These are phyloP conservation scores for Wickerhamomyces bisporus DNA, from an alignment of 805 yeast species.

Conservation along the genomic window DNA sequence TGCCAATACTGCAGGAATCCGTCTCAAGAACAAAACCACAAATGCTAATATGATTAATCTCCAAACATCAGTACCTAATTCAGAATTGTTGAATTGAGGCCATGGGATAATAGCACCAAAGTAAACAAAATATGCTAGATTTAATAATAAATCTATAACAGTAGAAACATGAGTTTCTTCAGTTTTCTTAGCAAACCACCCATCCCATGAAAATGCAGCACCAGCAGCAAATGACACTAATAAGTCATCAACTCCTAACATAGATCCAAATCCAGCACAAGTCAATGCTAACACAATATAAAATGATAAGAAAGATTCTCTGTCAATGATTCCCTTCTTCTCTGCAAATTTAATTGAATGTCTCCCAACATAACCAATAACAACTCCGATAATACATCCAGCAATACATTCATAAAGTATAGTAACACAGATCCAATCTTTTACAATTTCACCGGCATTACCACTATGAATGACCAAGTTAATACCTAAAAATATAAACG, in stretches of 20 bases:
- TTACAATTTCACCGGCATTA: slow-evolving; percentile 60
- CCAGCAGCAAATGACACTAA: slow-evolving; percentile 91
- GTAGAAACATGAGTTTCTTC: slow-evolving; percentile 85
- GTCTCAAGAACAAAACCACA: slow-evolving; percentile 66
- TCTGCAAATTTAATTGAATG: slow-evolving; percentile 74
- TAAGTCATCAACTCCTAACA: slow-evolving; percentile 84
- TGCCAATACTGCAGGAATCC: slow-evolving; percentile 76
- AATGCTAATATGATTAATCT: slow-evolving; percentile 70
- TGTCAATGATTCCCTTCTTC: slow-evolving; percentile 60
- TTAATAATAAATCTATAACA: slow-evolving; percentile 79
- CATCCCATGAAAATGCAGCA: slow-evolving; percentile 91
- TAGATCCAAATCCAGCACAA: slow-evolving; percentile 86
- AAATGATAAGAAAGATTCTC: slow-evolving; percentile 84
- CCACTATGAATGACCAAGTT: slow-evolving; percentile 64
- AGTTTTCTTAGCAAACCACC: slow-evolving; percentile 76
- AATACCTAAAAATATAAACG: slow-evolving; percentile 71
- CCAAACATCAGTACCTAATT: slow-evolving; percentile 71
- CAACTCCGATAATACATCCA: slow-evolving; percentile 70
- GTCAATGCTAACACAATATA: slow-evolving; percentile 76
- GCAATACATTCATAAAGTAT: slow-evolving; percentile 76
- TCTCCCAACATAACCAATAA: slow-evolving; percentile 67
- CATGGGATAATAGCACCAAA: slow-evolving; percentile 91
- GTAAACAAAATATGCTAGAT: slow-evolving; percentile 82
- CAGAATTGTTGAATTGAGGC: slow-evolving; percentile 62
- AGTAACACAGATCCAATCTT: slow-evolving; percentile 75